Conservation (phyloP, 768 basidiomycete species). For the Infundibulicybe gibba region DNA sequence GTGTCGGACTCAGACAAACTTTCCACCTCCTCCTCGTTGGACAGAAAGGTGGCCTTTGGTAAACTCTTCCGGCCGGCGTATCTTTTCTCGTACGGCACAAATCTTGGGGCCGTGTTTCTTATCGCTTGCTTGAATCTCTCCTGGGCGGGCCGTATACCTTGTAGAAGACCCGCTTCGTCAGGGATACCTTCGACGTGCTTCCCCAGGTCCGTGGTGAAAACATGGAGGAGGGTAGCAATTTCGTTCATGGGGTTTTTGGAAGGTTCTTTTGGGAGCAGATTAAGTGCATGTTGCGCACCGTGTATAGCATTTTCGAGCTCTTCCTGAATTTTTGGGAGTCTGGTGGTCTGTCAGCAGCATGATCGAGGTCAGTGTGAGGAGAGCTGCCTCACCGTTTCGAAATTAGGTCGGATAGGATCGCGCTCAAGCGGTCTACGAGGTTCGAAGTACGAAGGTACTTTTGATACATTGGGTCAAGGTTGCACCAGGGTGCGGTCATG, state of each 20-base stretch:
- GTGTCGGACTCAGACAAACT: slow-evolving; percentile 4
- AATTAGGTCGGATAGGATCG: slow-evolving; percentile 60
- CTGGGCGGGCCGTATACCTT: slow-evolving; percentile 48
- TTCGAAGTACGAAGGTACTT: slow-evolving; percentile 53
- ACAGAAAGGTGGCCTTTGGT: slow-evolving; percentile 27
- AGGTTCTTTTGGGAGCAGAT: slow-evolving; percentile 43
- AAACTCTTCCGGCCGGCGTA: slow-evolving; percentile 5
- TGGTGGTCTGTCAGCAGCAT: slow-evolving; percentile 15
- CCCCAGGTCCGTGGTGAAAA: slow-evolving; percentile 42
- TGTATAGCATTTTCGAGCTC: slow-evolving; percentile 48
- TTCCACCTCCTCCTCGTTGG: slow-evolving; percentile 31
- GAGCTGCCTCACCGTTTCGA: slow-evolving; percentile 43
- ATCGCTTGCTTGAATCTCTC: slow-evolving; percentile 45
- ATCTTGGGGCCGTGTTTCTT: slow-evolving; percentile 51
- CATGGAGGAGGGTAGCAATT: slow-evolving; percentile 41
- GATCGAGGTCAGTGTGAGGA: not conserved
- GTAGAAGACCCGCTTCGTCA: slow-evolving; percentile 47
- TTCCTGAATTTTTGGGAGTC: slow-evolving; percentile 59
- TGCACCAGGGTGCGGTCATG: slow-evolving; percentile 47
- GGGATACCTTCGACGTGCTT: slow-evolving; percentile 51
- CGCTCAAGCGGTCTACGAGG: slow-evolving; percentile 54
- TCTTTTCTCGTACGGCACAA: slow-evolving; percentile 42
- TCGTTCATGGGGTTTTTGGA: slow-evolving; percentile 57
- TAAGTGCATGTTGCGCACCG: slow-evolving; percentile 27
- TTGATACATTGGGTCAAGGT: slow-evolving; percentile 45